Percentiles rank a stretch among this genome's conserved stretches.
These are phyloP conservation scores for Ogataea ramenticola DNA, from an alignment of 805 yeast genomes.

Conservation along the genomic window DNA sequence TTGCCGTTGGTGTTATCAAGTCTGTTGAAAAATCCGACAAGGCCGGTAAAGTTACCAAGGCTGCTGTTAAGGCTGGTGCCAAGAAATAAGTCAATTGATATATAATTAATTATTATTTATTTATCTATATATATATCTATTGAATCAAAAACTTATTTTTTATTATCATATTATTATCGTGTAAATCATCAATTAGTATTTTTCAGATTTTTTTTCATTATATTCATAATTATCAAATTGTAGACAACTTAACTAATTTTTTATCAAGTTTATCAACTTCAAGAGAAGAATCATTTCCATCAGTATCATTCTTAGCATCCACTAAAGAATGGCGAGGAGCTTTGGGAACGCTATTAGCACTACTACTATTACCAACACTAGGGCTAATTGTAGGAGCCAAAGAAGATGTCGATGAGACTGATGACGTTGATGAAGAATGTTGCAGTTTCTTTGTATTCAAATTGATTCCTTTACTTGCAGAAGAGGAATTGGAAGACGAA, in stretches of 20 bases:
- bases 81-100: slow-evolving; percentile 46
- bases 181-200: too few relatives aligned
- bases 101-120: neutral
- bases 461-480: neutral
- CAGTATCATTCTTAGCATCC: neutral
- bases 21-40: slow-evolving; percentile 74
- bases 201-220: too few relatives aligned
- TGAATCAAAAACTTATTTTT: too few relatives aligned
- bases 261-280: neutral
- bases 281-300: neutral
- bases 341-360: neutral
- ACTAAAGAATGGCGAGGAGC: neutral
- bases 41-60: slow-evolving; percentile 95
- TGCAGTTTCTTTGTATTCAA: neutral
- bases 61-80: slow-evolving; percentile 71
- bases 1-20: slow-evolving; percentile 99
- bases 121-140: neutral
- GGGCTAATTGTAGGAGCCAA: too few relatives aligned
- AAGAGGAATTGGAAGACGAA: too few relatives aligned
- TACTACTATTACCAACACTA: too few relatives aligned
- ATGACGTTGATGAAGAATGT: neutral
- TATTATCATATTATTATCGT: too few relatives aligned
- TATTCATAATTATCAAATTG: neutral
- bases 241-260: neutral
- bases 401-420: neutral